Percentiles rank a stretch among this genome's conserved stretches.
Evolutionary conservation across 2,329 filamentous ascomycete genomes (phyloP).

Genomic region (Aureobasidium sp.): DNA sequence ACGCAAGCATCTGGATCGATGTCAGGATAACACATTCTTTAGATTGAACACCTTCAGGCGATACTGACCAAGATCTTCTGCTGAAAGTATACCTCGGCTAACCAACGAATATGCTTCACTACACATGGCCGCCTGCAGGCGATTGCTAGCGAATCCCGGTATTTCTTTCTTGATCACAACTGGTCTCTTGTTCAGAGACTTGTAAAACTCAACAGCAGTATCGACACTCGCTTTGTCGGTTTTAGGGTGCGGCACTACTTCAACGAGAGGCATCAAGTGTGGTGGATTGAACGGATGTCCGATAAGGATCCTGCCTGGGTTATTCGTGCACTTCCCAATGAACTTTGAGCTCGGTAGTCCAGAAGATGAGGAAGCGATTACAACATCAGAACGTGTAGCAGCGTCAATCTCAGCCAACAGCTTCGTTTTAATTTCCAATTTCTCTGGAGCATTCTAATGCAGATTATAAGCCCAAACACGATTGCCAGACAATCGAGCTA

Average conservation of each 20-base stretch:
- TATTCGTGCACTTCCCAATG: conserved; percentile 32
- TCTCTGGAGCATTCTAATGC: conserved; percentile 50
- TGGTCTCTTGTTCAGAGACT: conserved; percentile 35
- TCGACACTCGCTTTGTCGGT: conserved; percentile 35
- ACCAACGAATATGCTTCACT: conserved; percentile 51
- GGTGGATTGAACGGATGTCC: conserved; percentile 58
- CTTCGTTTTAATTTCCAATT: conserved; percentile 43
- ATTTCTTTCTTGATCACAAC: conserved; percentile 47
- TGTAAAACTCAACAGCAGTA: conserved; percentile 43
- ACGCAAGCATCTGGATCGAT: conserved; percentile 45
- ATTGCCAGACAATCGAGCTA: neutral
- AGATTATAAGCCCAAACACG: neutral
- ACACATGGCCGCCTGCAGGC: conserved; percentile 51
- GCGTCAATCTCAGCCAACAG: conserved; percentile 48
- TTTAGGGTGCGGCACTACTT: conserved; percentile 47
- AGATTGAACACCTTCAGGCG: conserved; percentile 24
- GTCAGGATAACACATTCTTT: conserved; percentile 23
- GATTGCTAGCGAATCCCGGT: conserved; percentile 52
- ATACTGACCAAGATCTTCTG: conserved; percentile 37
- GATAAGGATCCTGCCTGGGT: conserved; percentile 44
- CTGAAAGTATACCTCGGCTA: conserved; percentile 45
- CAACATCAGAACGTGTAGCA: conserved; percentile 36
- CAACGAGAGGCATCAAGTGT: conserved; percentile 54
- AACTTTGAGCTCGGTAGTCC: conserved; percentile 52
- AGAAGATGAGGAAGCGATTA: conserved; percentile 53